These are phyloP conservation scores for Talaromyces sp. DNA, from an alignment of 2,329 filamentous ascomycete genomes.

Conservation along the genomic window DNA sequence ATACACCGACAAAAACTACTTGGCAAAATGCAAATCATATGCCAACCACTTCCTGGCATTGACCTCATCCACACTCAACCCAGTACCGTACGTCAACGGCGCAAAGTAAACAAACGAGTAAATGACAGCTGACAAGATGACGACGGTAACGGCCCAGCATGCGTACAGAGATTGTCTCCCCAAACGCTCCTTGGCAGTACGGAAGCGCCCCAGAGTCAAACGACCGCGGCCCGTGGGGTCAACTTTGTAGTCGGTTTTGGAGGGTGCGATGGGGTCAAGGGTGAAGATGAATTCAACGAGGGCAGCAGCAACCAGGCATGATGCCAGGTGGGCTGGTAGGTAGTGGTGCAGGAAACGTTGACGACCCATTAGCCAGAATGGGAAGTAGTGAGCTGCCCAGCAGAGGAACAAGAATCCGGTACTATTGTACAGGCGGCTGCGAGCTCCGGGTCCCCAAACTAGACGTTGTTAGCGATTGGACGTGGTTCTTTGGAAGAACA, in stretches of 20 bases:
- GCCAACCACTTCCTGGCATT: conserved; percentile 87
- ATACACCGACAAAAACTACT: conserved; percentile 53
- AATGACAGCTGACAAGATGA: conserved; percentile 64
- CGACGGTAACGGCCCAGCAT: conserved; percentile 72
- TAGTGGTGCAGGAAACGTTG: conserved; percentile 99
- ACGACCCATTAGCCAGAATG: conserved; percentile 96
- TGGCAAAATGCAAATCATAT: conserved; percentile 97
- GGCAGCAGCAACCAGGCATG: conserved; percentile 81
- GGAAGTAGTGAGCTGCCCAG: conserved; percentile 95
- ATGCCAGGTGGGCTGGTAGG: conserved; percentile 88
- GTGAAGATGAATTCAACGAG: conserved; percentile 96
- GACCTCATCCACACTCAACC: conserved; percentile 73
- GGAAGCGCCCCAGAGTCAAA: conserved; percentile 48
- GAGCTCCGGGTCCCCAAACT: conserved; percentile 64
- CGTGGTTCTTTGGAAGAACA: no score
- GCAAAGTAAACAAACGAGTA: conserved; percentile 91
- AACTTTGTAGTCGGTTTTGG: conserved; percentile 42
- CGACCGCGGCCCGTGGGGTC: conserved; percentile 42
- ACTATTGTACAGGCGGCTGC: conserved; percentile 93
- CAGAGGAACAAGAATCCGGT: conserved; percentile 98
- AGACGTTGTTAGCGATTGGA: conserved; percentile 5
- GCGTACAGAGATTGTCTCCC: conserved; percentile 71
- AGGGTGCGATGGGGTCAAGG: conserved; percentile 65
- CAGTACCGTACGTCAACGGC: conserved; percentile 91
- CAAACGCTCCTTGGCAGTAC: conserved; percentile 78